phyloP scores from a whole-genome alignment of 2,329 filamentous ascomycete species.

The Fusarium concolor region DNA sequence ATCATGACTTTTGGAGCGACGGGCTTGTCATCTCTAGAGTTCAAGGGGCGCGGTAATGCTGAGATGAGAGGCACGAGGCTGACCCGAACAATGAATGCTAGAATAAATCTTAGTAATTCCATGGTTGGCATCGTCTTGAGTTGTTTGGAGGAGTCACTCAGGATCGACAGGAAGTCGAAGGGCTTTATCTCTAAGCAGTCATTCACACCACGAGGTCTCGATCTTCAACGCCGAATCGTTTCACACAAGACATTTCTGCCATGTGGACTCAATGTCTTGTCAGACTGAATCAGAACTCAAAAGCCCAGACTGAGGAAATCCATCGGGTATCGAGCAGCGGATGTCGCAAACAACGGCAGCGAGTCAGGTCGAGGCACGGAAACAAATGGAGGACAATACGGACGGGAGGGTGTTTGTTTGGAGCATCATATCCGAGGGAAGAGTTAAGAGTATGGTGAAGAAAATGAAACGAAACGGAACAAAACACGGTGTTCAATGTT shows the following conservation, averaged over 20 bases:
- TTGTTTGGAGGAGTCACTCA: not conserved
- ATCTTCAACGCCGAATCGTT: conserved; percentile 17
- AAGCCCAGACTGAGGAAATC: not conserved
- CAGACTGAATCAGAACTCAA: conserved; percentile 17
- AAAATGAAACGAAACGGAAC: conserved; percentile 13
- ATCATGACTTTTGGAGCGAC: conserved; percentile 71
- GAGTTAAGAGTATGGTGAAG: not conserved
- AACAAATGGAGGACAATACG: conserved; percentile 31
- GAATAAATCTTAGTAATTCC: conserved; percentile 12
- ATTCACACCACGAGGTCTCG: not conserved
- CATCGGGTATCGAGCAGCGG: conserved; percentile 8
- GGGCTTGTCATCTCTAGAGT: not conserved
- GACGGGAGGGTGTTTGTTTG: conserved; percentile 23
- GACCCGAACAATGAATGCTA: conserved; percentile 3
- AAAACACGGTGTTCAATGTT: conserved; percentile 22
- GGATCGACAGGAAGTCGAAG: not conserved
- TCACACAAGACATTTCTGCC: conserved; percentile 13
- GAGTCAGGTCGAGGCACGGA: conserved; percentile 21
- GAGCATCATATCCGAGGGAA: conserved; percentile 3
- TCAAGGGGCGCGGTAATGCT: conserved; percentile 2
- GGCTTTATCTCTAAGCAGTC: conserved; percentile 15
- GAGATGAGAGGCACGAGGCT: not conserved
- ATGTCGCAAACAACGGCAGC: conserved; percentile 18
- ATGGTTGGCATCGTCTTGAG: conserved; percentile 11
- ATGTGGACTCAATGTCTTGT: conserved; percentile 40